A percentile compares a stretch with the other conserved stretches of the same genome.
Evolutionary conservation across 192 early-diverging fungal species (phyloP).

Genomic region (Globomyces pollinis-pini): DNA sequence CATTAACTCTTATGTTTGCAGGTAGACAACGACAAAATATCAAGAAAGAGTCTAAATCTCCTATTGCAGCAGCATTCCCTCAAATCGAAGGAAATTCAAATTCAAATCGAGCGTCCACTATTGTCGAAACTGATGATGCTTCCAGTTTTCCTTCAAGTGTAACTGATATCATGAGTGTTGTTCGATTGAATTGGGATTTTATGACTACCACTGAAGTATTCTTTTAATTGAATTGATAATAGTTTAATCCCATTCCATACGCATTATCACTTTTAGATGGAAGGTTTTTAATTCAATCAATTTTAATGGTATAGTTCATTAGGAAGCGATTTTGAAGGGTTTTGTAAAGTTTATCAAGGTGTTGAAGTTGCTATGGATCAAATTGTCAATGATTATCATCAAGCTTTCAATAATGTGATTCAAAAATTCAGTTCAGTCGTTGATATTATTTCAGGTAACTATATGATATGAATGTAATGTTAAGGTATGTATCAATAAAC

Average conservation of each 20-base stretch:
- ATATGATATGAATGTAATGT: conserved; percentile 15
- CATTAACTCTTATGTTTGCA: no score
- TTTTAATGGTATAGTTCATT: no score
- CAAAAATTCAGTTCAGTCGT: conserved; percentile 50
- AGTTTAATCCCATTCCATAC: conserved; percentile 54
- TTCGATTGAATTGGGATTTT: conserved; percentile 42
- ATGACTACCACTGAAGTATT: conserved; percentile 42
- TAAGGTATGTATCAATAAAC: neutral
- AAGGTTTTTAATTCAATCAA: no score
- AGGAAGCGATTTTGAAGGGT: conserved; percentile 38
- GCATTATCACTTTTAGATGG: conserved; percentile 46
- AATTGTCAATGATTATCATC: conserved; percentile 55
- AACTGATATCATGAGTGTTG: conserved; percentile 31
- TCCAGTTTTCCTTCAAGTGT: conserved; percentile 34
- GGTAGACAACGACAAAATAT: neutral
- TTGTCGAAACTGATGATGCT: conserved; percentile 12
- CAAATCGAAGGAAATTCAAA: neutral
- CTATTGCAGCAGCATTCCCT: neutral
- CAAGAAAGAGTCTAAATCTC: neutral
- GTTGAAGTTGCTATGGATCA: conserved; percentile 50
- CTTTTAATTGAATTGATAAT: conserved; percentile 1
- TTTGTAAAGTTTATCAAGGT: conserved; percentile 29
- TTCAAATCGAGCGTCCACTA: neutral
- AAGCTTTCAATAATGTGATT: conserved; percentile 50
- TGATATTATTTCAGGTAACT: conserved; percentile 36